phyloP scores from a whole-genome alignment of 2,329 filamentous ascomycete species.

The Pezicula carpinea region DNA sequence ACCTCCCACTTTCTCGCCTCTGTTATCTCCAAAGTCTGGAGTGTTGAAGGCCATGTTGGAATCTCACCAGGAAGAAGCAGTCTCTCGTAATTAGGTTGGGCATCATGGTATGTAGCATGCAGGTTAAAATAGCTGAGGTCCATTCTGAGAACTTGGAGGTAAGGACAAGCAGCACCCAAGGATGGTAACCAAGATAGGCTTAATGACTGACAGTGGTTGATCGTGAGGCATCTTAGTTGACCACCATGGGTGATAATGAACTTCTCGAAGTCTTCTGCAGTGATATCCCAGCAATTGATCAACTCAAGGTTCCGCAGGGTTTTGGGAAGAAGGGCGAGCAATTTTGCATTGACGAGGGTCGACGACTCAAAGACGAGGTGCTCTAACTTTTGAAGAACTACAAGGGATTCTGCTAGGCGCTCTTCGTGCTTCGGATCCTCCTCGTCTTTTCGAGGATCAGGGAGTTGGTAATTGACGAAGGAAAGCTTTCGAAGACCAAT shows the following conservation, averaged over 20 bases:
- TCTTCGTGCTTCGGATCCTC: constrained; percentile 34
- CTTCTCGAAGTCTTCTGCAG: constrained; percentile 56
- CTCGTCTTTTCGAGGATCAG: constrained; percentile 33
- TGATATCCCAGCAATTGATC: constrained; percentile 73
- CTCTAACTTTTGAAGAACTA: constrained; percentile 57
- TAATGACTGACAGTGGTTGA: constrained; percentile 77
- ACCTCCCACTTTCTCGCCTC: constrained; percentile 73
- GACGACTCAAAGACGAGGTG: constrained; percentile 72
- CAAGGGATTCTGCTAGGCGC: constrained; percentile 37
- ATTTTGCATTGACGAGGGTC: constrained; percentile 60
- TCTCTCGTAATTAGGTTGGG: constrained; percentile 68
- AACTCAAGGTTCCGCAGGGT: constrained; percentile 65
- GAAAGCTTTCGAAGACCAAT: constrained; percentile 48
- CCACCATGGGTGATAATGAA: constrained; percentile 66
- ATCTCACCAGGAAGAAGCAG: constrained; percentile 60
- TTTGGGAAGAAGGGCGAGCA: constrained; percentile 65
- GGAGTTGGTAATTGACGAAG: constrained; percentile 60
- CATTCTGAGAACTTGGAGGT: constrained; percentile 66
- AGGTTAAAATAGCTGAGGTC: constrained; percentile 75
- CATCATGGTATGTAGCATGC: constrained; percentile 62
- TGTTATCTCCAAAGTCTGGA: constrained; percentile 69
- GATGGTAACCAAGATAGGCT: constrained; percentile 68
- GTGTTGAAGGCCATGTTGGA: constrained; percentile 71
- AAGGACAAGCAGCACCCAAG: constrained; percentile 64
- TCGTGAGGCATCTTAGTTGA: constrained; percentile 59